phyloP scores from a whole-genome alignment of 169 alveolate genomes.

The Babesia ovata region DNA sequence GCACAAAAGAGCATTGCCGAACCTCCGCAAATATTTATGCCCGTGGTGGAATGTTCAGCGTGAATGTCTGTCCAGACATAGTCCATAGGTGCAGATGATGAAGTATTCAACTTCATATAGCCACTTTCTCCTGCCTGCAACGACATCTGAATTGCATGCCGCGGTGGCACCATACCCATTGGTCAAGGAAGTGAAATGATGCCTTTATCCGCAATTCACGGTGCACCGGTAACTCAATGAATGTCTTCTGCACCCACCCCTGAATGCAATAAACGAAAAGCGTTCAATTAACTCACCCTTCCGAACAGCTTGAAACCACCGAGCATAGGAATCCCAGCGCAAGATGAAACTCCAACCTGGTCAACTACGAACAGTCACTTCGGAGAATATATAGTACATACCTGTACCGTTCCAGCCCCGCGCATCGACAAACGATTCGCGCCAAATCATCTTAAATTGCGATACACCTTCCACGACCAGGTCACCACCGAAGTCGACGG shows the following conservation, averaged over 20 bases:
- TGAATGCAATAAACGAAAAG: neutral
- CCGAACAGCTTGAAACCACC: conserved; percentile 74
- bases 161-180: conserved; percentile 57
- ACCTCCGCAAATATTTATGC: conserved; percentile 78
- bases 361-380: conserved; percentile 34
- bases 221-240: conserved; percentile 76
- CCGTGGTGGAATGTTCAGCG: conserved; percentile 32
- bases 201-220: conserved; percentile 72
- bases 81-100: conserved; percentile 65
- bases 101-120: conserved; percentile 68
- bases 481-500: conserved; percentile 69
- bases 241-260: conserved; percentile 72
- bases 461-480: conserved; percentile 65
- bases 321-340: conserved; percentile 77
- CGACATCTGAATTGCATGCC: neutral
- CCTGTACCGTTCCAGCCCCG: conserved; percentile 79
- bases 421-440: conserved; percentile 70
- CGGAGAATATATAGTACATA: conserved; percentile 2
- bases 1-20: neutral
- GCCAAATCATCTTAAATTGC: conserved; percentile 76
- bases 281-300: conserved; percentile 15
- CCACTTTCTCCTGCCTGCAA: conserved; percentile 73
- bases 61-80: conserved; percentile 79
- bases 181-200: conserved; percentile 75
- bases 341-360: conserved; percentile 65